Percentiles rank a stretch among this genome's conserved stretches.
Conservation (phyloP, 805 yeast species). For the Lipomyces chichibuensis region DNA sequence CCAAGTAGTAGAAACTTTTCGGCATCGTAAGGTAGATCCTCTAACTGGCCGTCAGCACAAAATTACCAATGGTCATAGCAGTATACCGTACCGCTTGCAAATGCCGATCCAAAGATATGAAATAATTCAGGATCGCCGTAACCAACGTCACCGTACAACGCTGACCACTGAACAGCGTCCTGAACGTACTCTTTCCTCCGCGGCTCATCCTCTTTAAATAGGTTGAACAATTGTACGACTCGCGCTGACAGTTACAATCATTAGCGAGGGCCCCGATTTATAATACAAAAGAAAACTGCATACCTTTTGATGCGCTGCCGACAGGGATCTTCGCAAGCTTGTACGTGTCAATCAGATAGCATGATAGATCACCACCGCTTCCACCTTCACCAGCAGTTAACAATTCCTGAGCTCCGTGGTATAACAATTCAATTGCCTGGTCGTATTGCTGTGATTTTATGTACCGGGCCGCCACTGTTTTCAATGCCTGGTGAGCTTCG, state of each 20-base stretch:
- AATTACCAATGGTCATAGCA: not conserved
- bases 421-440: constrained; percentile 74
- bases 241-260: constrained; percentile 41
- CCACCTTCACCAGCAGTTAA: constrained; percentile 73
- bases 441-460: constrained; percentile 66
- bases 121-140: constrained; percentile 79
- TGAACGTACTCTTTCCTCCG: constrained; percentile 68
- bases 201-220: constrained; percentile 57
- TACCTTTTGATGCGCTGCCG: constrained; percentile 51
- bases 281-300: constrained; percentile 33
- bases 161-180: constrained; percentile 66
- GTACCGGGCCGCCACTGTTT: constrained; percentile 86
- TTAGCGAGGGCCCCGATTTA: not conserved
- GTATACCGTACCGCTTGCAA: constrained; percentile 45
- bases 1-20: constrained; percentile 75
- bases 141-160: constrained; percentile 51
- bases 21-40: constrained; percentile 56
- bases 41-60: constrained; percentile 26
- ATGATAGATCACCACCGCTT: constrained; percentile 75
- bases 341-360: constrained; percentile 72
- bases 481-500: constrained; percentile 93
- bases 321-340: constrained; percentile 53
- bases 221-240: constrained; percentile 49
- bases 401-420: constrained; percentile 70
- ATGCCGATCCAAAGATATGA: constrained; percentile 69